Base-by-base conservation (phyloP, 371 early-diverging fungal species). In the Mortierella sp. region DNA sequence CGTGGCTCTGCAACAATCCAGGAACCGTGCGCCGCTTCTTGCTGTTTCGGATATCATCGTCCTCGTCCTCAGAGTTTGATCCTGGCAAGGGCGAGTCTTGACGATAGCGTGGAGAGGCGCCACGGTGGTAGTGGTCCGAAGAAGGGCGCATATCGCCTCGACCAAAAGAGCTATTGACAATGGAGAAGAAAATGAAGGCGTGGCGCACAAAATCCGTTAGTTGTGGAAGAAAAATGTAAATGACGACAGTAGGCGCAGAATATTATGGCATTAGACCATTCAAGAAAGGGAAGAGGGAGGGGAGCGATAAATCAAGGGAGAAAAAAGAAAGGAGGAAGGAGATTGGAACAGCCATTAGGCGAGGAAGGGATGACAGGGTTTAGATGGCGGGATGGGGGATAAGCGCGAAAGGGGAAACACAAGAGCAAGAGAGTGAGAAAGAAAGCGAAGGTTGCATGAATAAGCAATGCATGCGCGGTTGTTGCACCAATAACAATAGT, bases 41-140 rank as follows among this genome's bases (percentile, higher is more conserved):
- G 54, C 77, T 79, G 70, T 84, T 81, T 32, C 80, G 82, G 58
- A 79, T 76, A 44, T 85, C 86, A 16, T 85, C 86, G 18, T 84
- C 85, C 43, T 85, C 86, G 44, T 85, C 86, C 46, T 85, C 86
- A 4, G 86, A 85, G 73, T 82, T 79, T 3, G 86, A 85, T 75
- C 81, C 81, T 29, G 86, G 86, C 77, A 85, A 71, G 35, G 86
- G 86, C 18, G 86, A 85, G 29, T 85, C 86, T 29, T 85, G 86
- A 24, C 86, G 82, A 75, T 77, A 81, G 32, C 81, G 79, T 41
- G 86, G 86, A 11, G 86, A 85, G 70, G 18, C 68, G 0, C 77
- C 70, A 29, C 77, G 86, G 12, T 79, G 79, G 35, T 79, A 68
- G 18, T 35, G 75, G 18, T 80, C 77, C 11, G 74, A 71, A 6